A percentile compares a stretch with the other conserved stretches of the same genome.
Conservation (phyloP, 805 yeast genomes). For the Teunomyces aglyptinius region DNA sequence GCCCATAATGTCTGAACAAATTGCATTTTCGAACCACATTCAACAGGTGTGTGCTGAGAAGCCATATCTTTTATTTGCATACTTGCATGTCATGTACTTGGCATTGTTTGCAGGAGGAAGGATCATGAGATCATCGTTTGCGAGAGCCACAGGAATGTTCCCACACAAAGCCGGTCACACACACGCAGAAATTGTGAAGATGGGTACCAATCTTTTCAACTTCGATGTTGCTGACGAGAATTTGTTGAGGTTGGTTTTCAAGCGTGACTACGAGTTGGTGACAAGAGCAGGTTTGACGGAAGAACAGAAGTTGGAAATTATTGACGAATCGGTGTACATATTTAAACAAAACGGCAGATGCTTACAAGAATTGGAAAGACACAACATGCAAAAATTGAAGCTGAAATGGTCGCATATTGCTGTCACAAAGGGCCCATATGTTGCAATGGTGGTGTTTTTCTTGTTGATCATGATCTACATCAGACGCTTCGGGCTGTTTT, state of each 20-base stretch:
- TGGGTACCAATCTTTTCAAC: conserved; percentile 69
- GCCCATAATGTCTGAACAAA: conserved; percentile 62
- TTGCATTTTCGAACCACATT: conserved; percentile 62
- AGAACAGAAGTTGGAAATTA: conserved; percentile 64
- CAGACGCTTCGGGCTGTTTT: conserved; percentile 23
- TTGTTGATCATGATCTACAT: conserved; percentile 32
- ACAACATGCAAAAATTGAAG: conserved; percentile 58
- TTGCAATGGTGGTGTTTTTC: conserved; percentile 28
- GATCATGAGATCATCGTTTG: conserved; percentile 63
- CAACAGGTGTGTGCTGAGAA: conserved; percentile 50
- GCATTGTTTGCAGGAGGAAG: conserved; percentile 88
- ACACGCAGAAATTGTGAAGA: conserved; percentile 57
- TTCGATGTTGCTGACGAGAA: conserved; percentile 70
- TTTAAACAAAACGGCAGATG: conserved; percentile 62
- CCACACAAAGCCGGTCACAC: conserved; percentile 71
- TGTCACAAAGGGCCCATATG: conserved; percentile 52
- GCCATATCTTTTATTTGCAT: conserved; percentile 73
- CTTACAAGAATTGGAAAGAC: conserved; percentile 63
- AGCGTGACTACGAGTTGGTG: conserved; percentile 72
- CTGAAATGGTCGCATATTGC: conserved; percentile 54
- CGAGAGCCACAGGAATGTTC: conserved; percentile 67
- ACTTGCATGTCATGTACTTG: conserved; percentile 80
- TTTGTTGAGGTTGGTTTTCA: conserved; percentile 61
- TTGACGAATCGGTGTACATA: conserved; percentile 64
- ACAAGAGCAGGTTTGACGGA: conserved; percentile 73